phyloP scores from a whole-genome alignment of 306 rosid genomes.

The Sphenostylis stenocarpa region DNA sequence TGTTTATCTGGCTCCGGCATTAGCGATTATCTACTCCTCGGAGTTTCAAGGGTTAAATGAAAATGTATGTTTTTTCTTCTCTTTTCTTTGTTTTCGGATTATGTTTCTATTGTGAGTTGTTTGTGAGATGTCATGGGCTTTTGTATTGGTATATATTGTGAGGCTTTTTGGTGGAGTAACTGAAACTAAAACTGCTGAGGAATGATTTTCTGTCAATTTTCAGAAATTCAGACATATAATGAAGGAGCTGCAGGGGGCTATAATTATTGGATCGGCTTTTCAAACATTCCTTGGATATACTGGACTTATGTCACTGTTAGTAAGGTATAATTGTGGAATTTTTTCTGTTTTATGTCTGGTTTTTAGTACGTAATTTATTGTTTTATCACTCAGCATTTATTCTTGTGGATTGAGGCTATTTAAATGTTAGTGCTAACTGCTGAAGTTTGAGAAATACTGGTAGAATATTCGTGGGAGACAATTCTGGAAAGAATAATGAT shows the following conservation, averaged over 20 bases:
- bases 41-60: slow-evolving; percentile 85
- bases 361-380: slow-evolving; percentile 2
- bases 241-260: slow-evolving; percentile 98
- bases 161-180: slow-evolving; percentile 1
- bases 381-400: slow-evolving; percentile 2
- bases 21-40: slow-evolving; percentile 84
- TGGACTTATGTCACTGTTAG: slow-evolving; percentile 84
- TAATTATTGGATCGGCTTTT: slow-evolving; percentile 87
- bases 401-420: not conserved
- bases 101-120: not conserved
- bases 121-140: not conserved
- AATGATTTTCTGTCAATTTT: slow-evolving; percentile 13
- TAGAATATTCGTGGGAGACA: not conserved
- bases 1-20: slow-evolving; percentile 87
- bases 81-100: slow-evolving; percentile 19
- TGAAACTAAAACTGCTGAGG: not conserved
- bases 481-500: not conserved
- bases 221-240: slow-evolving; percentile 96
- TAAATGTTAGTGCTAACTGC: slow-evolving; percentile 5
- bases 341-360: not conserved
- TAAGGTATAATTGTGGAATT: slow-evolving; percentile 56
- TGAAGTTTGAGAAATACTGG: slow-evolving; percentile 15
- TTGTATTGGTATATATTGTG: not conserved
- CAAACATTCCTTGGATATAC: slow-evolving; percentile 91
- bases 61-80: slow-evolving; percentile 58